Evolutionary conservation across 2,329 filamentous ascomycete genomes (phyloP).

Genomic region (Raffaelea arxii): DNA sequence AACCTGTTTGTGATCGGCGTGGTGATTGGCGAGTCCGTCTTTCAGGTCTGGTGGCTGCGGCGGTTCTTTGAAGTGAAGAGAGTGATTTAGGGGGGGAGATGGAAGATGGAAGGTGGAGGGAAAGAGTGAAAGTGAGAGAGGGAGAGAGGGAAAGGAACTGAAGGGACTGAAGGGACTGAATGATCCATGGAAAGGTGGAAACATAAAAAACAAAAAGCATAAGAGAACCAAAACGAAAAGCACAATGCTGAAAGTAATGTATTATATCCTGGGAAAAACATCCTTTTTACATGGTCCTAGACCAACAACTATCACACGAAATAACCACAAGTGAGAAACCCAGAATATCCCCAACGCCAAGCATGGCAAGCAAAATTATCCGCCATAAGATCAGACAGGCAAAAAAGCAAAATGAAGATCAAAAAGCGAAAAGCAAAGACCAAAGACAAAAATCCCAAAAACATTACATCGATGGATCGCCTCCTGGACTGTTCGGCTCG

Average conservation of each 20-base stretch:
- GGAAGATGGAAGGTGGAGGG: background rate
- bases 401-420: background rate
- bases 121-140: background rate
- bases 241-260: no score
- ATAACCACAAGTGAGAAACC: no score
- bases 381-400: no score
- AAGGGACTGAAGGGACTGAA: no score
- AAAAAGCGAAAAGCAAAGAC: background rate
- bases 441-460: background rate
- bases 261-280: no score
- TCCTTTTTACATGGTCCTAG: no score
- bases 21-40: conserved; percentile 82
- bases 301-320: no score
- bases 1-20: conserved; percentile 91
- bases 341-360: no score
- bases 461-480: conserved; percentile 38
- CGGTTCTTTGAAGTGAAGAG: conserved; percentile 88
- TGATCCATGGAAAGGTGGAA: no score
- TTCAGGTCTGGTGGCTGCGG: conserved; percentile 99
- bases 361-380: no score
- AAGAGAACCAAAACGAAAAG: no score
- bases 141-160: background rate
- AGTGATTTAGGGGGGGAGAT: conserved; percentile 39
- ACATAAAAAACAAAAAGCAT: no score
- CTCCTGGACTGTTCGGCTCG: conserved; percentile 35